Conservation (phyloP, 768 basidiomycete species). For the Termitomyces heimii region DNA sequence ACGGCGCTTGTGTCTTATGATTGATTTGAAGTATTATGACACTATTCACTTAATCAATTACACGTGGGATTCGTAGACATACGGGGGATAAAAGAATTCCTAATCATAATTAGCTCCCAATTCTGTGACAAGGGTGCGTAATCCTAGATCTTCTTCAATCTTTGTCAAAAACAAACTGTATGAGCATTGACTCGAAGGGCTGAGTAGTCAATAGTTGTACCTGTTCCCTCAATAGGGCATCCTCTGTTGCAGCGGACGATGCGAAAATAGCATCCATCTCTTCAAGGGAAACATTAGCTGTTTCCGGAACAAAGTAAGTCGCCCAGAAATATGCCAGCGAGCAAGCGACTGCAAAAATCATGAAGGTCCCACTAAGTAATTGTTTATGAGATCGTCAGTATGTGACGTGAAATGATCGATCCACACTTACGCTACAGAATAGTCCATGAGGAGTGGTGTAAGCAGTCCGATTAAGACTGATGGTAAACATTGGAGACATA, state of each 20-base stretch:
- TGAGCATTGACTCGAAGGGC: not conserved
- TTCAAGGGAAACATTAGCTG: slow-evolving; percentile 69
- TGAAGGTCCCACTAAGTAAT: slow-evolving; percentile 53
- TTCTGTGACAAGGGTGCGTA: slow-evolving; percentile 11
- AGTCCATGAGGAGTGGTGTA: slow-evolving; percentile 60
- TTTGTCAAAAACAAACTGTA: slow-evolving; percentile 16
- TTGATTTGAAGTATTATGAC: not conserved
- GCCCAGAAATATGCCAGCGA: slow-evolving; percentile 67
- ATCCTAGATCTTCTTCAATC: slow-evolving; percentile 40
- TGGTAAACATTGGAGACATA: not conserved
- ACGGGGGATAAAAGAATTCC: not conserved
- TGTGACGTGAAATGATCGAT: not conserved
- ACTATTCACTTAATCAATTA: not conserved
- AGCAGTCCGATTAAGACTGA: slow-evolving; percentile 71
- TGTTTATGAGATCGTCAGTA: not conserved
- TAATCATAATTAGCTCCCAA: slow-evolving; percentile 4
- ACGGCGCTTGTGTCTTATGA: not conserved
- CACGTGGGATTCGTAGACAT: not conserved
- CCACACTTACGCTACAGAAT: slow-evolving; percentile 48
- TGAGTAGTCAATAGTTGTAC: slow-evolving; percentile 25
- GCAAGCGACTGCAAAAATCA: slow-evolving; percentile 60
- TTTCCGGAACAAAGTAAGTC: slow-evolving; percentile 66
- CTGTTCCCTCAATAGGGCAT: slow-evolving; percentile 43
- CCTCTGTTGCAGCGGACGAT: slow-evolving; percentile 51
- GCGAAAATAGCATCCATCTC: slow-evolving; percentile 69